These are phyloP conservation scores for Wickerhamiella alocasiicola DNA, from an alignment of 805 yeast genomes.

Conservation along the genomic window DNA sequence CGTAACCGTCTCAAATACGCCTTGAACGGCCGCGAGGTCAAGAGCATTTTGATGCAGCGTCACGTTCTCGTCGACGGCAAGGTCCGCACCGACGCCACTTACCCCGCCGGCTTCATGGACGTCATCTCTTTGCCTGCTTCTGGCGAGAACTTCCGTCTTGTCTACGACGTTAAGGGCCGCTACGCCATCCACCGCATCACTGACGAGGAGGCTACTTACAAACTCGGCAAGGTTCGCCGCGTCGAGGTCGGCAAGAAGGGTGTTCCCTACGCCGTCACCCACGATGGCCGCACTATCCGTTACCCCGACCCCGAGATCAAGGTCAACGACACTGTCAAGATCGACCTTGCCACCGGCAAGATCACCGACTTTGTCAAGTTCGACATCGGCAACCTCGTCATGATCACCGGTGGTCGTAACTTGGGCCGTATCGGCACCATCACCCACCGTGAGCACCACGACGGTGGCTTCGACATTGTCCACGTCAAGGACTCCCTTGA, in stretches of 20 bases:
- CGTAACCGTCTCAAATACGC: slow-evolving; percentile 99
- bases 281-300: slow-evolving; percentile 99
- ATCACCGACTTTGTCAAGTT: slow-evolving; percentile 78
- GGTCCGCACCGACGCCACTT: slow-evolving; percentile 97
- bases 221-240: slow-evolving; percentile 95
- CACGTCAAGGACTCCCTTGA: slow-evolving; percentile 92
- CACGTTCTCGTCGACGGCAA: slow-evolving; percentile 98
- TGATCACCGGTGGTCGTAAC: slow-evolving; percentile 97
- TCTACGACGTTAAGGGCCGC: slow-evolving; percentile 98
- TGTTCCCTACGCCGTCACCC: slow-evolving; percentile 96
- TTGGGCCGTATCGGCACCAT: slow-evolving; percentile 96
- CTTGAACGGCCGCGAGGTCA: slow-evolving; percentile 96
- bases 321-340: slow-evolving; percentile 96
- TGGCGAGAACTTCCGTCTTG: slow-evolving; percentile 98
- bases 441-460: slow-evolving; percentile 93
- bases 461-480: slow-evolving; percentile 95
- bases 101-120: slow-evolving; percentile 99
- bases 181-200: slow-evolving; percentile 99
- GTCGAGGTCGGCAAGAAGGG: slow-evolving; percentile 98
- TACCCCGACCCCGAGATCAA: slow-evolving; percentile 97
- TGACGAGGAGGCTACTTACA: slow-evolving; percentile 96
- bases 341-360: slow-evolving; percentile 94
- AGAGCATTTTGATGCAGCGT: slow-evolving; percentile 96
- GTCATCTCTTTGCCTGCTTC: slow-evolving; percentile 95
- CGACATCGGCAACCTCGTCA: slow-evolving; percentile 83